Evolutionary conservation across 2,329 filamentous ascomycete genomes (phyloP).

Genomic region (Ambrosiella beaveri): DNA sequence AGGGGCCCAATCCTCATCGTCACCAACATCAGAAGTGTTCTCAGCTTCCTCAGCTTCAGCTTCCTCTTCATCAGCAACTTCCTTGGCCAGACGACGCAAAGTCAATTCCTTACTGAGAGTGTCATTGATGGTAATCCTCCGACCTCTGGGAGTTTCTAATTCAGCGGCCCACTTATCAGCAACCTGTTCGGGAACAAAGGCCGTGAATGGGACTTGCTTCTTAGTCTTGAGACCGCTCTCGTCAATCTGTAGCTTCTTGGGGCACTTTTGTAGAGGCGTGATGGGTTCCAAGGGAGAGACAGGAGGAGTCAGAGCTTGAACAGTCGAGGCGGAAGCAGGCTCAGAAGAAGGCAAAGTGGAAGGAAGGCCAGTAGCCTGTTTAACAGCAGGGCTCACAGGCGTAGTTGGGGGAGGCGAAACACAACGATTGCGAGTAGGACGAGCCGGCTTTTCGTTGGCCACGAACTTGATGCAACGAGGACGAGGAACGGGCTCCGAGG

Average conservation of each 20-base stretch:
- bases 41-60: constrained; percentile 42
- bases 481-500: constrained; percentile 20
- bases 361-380: constrained; percentile 1
- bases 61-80: constrained; percentile 77
- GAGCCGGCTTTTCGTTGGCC: constrained; percentile 24
- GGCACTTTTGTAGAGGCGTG: constrained; percentile 6
- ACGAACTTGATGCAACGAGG: constrained; percentile 60
- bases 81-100: constrained; percentile 69
- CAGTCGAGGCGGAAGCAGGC: constrained; percentile 9
- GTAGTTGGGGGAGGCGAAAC: constrained; percentile 5
- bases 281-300: constrained; percentile 4
- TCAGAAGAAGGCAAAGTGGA: not conserved
- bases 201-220: constrained; percentile 54
- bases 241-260: constrained; percentile 12
- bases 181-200: constrained; percentile 68
- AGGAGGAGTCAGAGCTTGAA: constrained; percentile 3
- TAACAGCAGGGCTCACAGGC: constrained; percentile 3
- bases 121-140: constrained; percentile 73
- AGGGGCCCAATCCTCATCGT: constrained; percentile 31
- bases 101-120: constrained; percentile 78
- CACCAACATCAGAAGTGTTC: constrained; percentile 31
- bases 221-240: constrained; percentile 14
- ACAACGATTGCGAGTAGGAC: constrained; percentile 7
- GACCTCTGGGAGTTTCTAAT: constrained; percentile 43
- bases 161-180: constrained; percentile 83